These are phyloP conservation scores for Mycosarcoma maydis DNA, from an alignment of 1,284 basidiomycete genomes.

Conservation along the genomic window DNA sequence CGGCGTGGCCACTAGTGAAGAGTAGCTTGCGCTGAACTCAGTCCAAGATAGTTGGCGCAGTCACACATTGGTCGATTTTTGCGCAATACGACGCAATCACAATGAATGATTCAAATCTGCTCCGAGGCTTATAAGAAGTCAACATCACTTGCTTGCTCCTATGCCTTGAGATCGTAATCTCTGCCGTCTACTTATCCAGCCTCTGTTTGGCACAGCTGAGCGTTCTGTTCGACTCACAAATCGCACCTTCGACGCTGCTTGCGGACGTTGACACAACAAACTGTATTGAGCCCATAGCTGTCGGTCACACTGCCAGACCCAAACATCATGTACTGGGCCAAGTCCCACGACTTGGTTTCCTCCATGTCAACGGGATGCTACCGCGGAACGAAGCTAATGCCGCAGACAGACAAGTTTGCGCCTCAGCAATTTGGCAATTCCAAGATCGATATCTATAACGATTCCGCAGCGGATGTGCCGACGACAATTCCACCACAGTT, in stretches of 20 bases:
- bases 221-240: background rate
- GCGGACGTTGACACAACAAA: background rate
- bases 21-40: background rate
- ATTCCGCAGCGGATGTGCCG: background rate
- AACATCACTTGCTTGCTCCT: background rate
- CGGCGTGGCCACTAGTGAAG: background rate
- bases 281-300: background rate
- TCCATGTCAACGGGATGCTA: slow-evolving; percentile 25
- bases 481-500: background rate
- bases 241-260: background rate
- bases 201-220: slow-evolving; percentile 1
- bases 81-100: background rate
- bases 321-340: slow-evolving; percentile 22
- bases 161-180: background rate
- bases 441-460: background rate
- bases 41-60: slow-evolving; percentile 2
- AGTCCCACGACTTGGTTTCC: slow-evolving; percentile 17
- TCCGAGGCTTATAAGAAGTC: slow-evolving; percentile 13
- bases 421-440: background rate
- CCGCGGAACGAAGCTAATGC: slow-evolving; percentile 3
- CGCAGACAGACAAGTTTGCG: background rate
- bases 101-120: too few species aligned
- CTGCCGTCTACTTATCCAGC: background rate
- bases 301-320: background rate
- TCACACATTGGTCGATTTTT: background rate